Evolutionary conservation across 2,329 filamentous ascomycete genomes (phyloP), one percentile per base, ranked within the genome.

Genomic region (Hirsutella rhossiliensis): DNA sequence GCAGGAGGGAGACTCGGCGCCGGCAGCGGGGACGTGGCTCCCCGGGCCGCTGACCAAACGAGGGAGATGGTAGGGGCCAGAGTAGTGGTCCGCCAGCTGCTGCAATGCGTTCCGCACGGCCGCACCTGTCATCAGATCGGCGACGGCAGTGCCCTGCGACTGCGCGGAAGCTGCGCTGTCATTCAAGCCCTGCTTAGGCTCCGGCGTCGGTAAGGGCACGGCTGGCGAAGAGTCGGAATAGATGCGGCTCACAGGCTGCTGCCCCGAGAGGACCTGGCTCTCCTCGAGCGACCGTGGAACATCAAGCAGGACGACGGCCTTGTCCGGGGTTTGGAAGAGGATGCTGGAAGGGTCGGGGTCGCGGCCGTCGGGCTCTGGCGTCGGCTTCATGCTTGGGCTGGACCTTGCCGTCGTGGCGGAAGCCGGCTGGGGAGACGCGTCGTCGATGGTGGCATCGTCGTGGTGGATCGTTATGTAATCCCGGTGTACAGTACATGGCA

Each of bases 221-320:
- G 54, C 67, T 53, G 59, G 62, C 45, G 67, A 69, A 48, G 54
- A 54, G 45, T 58, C 64, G 37, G 74, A 76, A 47, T 72, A 50
- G 40, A 78, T 62, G 45, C 66, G 65, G 42, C 65, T 62, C 41
- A 49, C 47, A 43, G 63, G 58, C 19, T 52, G 47, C 30, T 65
- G 52, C 28, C 60, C 62, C 7, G 63, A 56, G 12, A 64, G 63
- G 30, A 71, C 68, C 61, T 88, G 84, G 17, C 76, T 77, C 47
- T 76, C 68, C 50, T 84, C 79, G 34, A 88, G 74, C 2, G 84
- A 85, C 17, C 69, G 66, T 20, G 84, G 83, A 39, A 87, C 75
- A 54, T 89, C 84, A 42, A 88, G 59, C 23, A 87, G 58, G 19
- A 76, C 66, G 43, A 81, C 61, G 39, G 72, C 67, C 41, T 62